Evolutionary conservation across 371 early-diverging fungal genomes (phyloP).

Genomic region (Zopfochytrium polystomum): DNA sequence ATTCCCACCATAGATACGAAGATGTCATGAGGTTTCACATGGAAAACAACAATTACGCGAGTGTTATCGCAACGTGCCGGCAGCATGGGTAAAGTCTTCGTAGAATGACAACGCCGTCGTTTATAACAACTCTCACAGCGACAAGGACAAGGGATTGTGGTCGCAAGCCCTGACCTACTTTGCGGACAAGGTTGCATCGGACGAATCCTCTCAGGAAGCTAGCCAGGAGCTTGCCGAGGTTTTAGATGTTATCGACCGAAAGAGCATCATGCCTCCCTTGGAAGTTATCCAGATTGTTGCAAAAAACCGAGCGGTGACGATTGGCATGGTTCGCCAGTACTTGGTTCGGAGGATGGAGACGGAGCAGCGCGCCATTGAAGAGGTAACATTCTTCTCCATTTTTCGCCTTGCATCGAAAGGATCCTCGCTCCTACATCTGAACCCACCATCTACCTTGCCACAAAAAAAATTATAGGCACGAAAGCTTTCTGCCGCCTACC

Average conservation of each 20-base stretch:
- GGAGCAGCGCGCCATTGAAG: slow-evolving; percentile 63
- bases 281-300: slow-evolving; percentile 83
- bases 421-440: too few species aligned
- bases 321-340: slow-evolving; percentile 81
- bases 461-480: too few species aligned
- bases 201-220: slow-evolving; percentile 2
- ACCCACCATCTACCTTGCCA: too few species aligned
- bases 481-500: slow-evolving; percentile 51
- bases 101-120: slow-evolving; percentile 64
- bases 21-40: slow-evolving; percentile 81
- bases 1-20: slow-evolving; percentile 50
- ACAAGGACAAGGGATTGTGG: slow-evolving; percentile 74
- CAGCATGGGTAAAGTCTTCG: slow-evolving; percentile 69
- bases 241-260: slow-evolving; percentile 76
- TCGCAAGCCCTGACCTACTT: slow-evolving; percentile 79
- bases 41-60: slow-evolving; percentile 68
- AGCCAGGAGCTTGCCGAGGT: slow-evolving; percentile 54
- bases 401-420: neutral
- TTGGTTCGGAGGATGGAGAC: slow-evolving; percentile 71
- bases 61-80: slow-evolving; percentile 70
- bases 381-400: slow-evolving; percentile 39
- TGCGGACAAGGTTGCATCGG: slow-evolving; percentile 42
- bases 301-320: slow-evolving; percentile 68
- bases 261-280: slow-evolving; percentile 80
- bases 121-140: slow-evolving; percentile 23